These are phyloP conservation scores for Grifola frondosa DNA, from an alignment of 1,284 basidiomycete genomes.

Conservation along the genomic window DNA sequence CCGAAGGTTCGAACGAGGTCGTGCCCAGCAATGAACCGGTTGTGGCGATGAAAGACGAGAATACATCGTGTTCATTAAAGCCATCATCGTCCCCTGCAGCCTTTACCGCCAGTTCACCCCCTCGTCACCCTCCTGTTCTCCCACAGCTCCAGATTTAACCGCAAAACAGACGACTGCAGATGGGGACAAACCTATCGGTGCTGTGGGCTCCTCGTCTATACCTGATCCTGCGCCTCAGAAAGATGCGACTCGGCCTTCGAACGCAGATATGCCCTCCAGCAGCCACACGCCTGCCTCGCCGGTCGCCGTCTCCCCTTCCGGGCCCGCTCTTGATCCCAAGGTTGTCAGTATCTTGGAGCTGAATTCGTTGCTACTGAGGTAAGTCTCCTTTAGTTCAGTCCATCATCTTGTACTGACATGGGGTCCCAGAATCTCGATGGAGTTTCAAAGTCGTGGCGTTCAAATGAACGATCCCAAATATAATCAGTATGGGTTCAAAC, in stretches of 20 bases:
- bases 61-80: no score
- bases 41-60: no score
- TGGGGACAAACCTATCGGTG: no score
- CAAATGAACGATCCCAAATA: conserved; percentile 48
- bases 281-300: background rate
- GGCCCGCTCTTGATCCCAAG: conserved; percentile 43
- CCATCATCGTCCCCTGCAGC: no score
- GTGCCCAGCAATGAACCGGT: no score
- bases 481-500: conserved; percentile 48
- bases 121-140: no score
- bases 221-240: no score
- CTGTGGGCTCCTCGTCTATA: no score
- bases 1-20: no score
- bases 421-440: conserved; percentile 32
- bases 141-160: no score
- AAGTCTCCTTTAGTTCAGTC: conserved; percentile 18
- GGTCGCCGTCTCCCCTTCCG: conserved; percentile 2
- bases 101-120: no score
- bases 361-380: conserved; percentile 68
- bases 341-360: conserved; percentile 60
- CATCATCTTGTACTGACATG: conserved; percentile 2
- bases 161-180: background rate
- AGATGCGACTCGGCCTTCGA: no score
- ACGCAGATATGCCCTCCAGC: background rate
- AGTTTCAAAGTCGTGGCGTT: conserved; percentile 56